These are phyloP conservation scores for Fragaria nilgerrensis DNA, from an alignment of 306 rosid species.

Conservation along the genomic window DNA sequence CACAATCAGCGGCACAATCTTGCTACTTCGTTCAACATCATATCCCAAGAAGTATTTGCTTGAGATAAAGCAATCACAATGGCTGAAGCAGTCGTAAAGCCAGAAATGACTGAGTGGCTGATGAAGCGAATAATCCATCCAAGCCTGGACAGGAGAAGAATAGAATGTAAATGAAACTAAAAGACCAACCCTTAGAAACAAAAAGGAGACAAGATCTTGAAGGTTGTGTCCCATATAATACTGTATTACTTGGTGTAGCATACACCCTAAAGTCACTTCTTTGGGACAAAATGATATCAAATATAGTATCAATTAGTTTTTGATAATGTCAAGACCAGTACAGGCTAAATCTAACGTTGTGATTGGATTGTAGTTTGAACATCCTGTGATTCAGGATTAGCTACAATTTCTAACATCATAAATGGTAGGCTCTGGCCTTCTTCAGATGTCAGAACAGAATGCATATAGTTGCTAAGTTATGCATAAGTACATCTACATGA, in stretches of 20 bases:
- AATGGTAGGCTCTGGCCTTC: background rate
- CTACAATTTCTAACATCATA: conserved; percentile 2
- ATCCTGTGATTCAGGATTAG: background rate
- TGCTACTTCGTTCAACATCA: conserved; percentile 67
- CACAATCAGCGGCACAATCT: conserved; percentile 80
- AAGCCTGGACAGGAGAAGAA: conserved; percentile 61
- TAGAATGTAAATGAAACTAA: conserved; percentile 17
- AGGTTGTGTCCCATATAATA: conserved; percentile 9
- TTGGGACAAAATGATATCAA: background rate
- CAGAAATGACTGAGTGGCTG: conserved; percentile 98
- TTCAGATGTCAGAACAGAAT: conserved; percentile 10
- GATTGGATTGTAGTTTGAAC: background rate
- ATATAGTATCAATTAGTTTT: background rate
- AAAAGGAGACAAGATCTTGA: conserved; percentile 10
- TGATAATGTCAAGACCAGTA: background rate
- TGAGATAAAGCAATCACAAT: conserved; percentile 95
- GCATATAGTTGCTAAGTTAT: conserved; percentile 1
- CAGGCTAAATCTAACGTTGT: background rate
- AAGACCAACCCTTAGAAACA: conserved; percentile 7
- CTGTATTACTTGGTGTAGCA: background rate
- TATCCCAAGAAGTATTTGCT: conserved; percentile 88
- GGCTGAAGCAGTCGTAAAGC: conserved; percentile 95
- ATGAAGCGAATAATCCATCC: conserved; percentile 98
- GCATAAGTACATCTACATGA: conserved; percentile 18
- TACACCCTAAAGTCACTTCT: conserved; percentile 1